Evolutionary conservation across 2,329 filamentous ascomycete genomes (phyloP), one percentile per base, ranked within the genome.

Genomic region (Fusarium azukiicola): DNA sequence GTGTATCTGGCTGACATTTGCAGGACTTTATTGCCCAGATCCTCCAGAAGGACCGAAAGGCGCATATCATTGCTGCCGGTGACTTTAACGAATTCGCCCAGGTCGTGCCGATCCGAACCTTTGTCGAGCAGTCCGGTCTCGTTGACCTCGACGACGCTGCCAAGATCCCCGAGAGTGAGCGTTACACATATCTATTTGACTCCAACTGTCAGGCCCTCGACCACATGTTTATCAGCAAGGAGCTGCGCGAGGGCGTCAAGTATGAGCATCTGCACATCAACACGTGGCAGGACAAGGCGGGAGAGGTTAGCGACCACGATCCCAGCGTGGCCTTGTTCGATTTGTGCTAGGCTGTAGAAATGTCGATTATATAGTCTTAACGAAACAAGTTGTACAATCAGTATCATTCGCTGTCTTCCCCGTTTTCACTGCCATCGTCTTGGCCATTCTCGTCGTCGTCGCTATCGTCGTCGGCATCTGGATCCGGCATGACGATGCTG

Each of bases 61-160:
- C 95, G 0, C 88, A 88, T 36, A 84, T 96, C 78, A 90, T 96
- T 74, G 87, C 90, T 5, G 91, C 92, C 0, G 95, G 95, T 38
- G 95, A 96, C 86, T 96, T 94, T 84, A 96, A 96, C 88, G 95
- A 96, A 84, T 96, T 95, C 83, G 84, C 91, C 9, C 94, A 94
- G 76, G 94, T 93, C 14, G 82, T 90, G 84, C 94, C 95, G 3
- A 85, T 96, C 66, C 84, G 89, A 74, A 87, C 87, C 3, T 95
- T 96, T 77, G 82, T 87, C 2, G 76, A 85, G 6, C 87, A 90
- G 27, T 94, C 93, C 0, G 90, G 91, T 4, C 87, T 96, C 61
- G 79, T 89, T 46, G 94, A 96, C 77, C 86, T 96, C 3, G 94
- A 96, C 80, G 93, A 91, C 9, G 92, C 91, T 1, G 91, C 88